Base-by-base conservation (phyloP, 768 basidiomycete genomes). In the Termitomyces heimii region DNA sequence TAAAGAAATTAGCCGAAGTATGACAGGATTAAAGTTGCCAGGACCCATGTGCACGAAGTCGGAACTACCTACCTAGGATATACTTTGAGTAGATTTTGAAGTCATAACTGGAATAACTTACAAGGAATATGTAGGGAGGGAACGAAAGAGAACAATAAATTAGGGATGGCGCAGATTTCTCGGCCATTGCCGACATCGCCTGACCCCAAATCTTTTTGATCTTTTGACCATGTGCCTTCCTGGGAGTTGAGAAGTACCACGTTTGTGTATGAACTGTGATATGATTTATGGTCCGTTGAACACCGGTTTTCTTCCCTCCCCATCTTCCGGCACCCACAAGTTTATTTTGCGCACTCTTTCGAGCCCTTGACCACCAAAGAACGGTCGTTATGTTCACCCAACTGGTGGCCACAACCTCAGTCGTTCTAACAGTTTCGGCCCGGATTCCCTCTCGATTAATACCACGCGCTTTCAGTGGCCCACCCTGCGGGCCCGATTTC, bases 401-500 rank as follows among this genome's bases (percentile, higher is more conserved):
- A 16, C 9, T 56, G 8, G 28, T 56, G 48, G 40, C 56, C 57
- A 39, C 49, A 43, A n/a, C 29, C 43, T 49, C 57, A 35, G 52
- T 53, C 39, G 52, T 49, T 45, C 34, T 24, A 40, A 13, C 40
- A 35, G 56, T 29, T 29, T 34, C 48, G 22, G 49, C 42, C 42
- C 29, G 40, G 12, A 4, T 39, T 8, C 28, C 28, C 20, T 24
- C 52, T 10, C 40, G 7, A 16, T 35, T 61, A 37, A 40, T 47
- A 5, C 22, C 55, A 37, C 63, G 60, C n/a, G 44, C 56, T 35
- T 63, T 44, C 35, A 67, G 64, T 28, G 49, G 49, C 46, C 71
- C 68, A 10, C 47, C 51, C n/a, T 79, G 77, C 64, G 37, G 3
- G n/a, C 3, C 65, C n/a, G 63, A 66, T 16, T 76, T 67, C 55